These are phyloP conservation scores for Wickerhamomyces ciferrii DNA, from an alignment of 805 yeast species.

Conservation along the genomic window DNA sequence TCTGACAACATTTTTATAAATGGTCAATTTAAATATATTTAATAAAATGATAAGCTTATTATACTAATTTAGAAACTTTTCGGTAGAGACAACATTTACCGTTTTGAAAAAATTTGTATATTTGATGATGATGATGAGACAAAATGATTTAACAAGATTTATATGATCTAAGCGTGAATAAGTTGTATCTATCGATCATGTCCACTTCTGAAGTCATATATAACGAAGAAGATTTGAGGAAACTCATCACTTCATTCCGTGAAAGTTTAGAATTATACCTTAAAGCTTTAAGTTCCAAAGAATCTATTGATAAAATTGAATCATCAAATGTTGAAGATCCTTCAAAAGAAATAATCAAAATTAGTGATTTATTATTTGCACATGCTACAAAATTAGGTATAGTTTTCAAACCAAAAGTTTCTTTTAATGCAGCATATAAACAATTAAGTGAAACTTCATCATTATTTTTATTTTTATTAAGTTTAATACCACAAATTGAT, in stretches of 20 bases:
- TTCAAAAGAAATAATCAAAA: constrained; percentile 51
- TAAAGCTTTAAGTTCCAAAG: constrained; percentile 1
- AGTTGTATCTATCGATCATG: neutral
- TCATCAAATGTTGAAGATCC: constrained; percentile 37
- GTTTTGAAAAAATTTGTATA: no score
- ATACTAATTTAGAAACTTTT: no score
- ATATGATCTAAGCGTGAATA: neutral
- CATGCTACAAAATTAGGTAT: constrained; percentile 76
- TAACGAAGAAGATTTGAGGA: constrained; percentile 15
- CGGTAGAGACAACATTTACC: neutral
- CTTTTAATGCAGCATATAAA: constrained; percentile 40
- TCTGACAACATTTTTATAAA: no score
- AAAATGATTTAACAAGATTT: no score
- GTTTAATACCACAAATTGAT: constrained; percentile 38
- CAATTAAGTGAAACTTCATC: constrained; percentile 43
- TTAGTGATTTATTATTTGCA: constrained; percentile 58
- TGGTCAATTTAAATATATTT: no score
- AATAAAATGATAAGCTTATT: neutral
- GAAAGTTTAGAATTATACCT: constrained; percentile 15
- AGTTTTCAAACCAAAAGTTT: constrained; percentile 57
- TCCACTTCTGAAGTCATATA: neutral
- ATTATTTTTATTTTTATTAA: constrained; percentile 37
- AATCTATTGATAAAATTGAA: constrained; percentile 11
- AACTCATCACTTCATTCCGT: constrained; percentile 11
- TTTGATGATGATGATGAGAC: neutral